Conservation (phyloP, 2,329 filamentous ascomycete genomes). For the Penicillium carneum region DNA sequence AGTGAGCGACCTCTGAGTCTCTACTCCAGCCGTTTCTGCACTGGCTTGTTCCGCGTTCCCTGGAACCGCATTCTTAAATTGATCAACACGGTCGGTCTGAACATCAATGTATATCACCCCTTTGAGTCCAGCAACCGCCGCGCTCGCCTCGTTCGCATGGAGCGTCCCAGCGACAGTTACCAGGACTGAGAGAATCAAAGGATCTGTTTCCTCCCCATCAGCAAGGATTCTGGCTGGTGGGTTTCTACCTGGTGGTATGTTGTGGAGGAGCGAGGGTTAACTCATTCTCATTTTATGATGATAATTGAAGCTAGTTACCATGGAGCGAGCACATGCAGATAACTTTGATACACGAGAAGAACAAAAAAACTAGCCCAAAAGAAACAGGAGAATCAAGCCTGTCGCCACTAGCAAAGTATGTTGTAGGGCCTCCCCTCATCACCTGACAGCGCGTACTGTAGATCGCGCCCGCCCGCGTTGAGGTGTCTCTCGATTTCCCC, state of each 20-base stretch:
- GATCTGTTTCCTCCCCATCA: background rate
- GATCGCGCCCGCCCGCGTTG: slow-evolving; percentile 26
- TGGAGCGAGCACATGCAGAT: background rate
- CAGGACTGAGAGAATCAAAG: background rate
- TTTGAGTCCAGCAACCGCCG: background rate
- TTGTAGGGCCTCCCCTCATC: slow-evolving; percentile 17
- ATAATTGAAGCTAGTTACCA: background rate
- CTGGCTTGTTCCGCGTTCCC: slow-evolving; percentile 63
- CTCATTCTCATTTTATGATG: background rate
- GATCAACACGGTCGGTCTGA: slow-evolving; percentile 50
- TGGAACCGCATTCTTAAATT: slow-evolving; percentile 60
- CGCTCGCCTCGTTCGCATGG: background rate
- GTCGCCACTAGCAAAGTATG: background rate
- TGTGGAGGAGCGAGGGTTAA: background rate
- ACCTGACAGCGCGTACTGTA: slow-evolving; percentile 36
- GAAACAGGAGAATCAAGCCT: background rate
- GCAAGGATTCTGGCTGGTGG: background rate
- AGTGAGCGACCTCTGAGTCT: slow-evolving; percentile 34
- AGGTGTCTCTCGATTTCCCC: background rate
- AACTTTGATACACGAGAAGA: background rate
- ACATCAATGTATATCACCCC: slow-evolving; percentile 46
- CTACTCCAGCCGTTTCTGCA: slow-evolving; percentile 64
- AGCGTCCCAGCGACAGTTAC: background rate
- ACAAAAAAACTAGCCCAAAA: background rate
- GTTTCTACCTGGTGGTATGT: background rate